Evolutionary conservation across 257 asterid species (phyloP), one percentile per base, ranked within the genome.

Genomic region (Nicotiana obtusifolia): DNA sequence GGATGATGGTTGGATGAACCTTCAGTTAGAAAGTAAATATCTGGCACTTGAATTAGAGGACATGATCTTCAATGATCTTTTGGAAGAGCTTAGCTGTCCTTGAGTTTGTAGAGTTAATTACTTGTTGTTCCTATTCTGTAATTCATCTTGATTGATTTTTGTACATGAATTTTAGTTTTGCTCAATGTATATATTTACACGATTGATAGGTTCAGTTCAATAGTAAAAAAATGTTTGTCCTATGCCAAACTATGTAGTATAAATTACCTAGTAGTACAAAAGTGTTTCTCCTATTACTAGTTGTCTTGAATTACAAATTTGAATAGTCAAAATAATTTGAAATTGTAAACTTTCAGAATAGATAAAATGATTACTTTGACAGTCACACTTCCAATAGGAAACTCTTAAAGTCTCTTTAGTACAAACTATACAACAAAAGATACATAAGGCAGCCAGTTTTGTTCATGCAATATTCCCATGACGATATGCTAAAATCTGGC

Each of bases 1-100:
- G 35, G 95, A 91, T 76, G 83, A 66, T 20, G 85, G 91, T 49
- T 95, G 99, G 99, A 92, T 95, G 98, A 92, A 95, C 79, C 94
- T 92, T 20, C 97, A 94, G 83, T 31, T 87, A 33, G 97, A 92
- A 80, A 84, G 87, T 5, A 98, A 94, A 87, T 82, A 85, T 47
- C 16, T 88, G 2, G 94, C 86, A 15, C 88, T 95, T 35, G 93
- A 91, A 61, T 17, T 94, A 61, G 99, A 94, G 82, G 97, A 91
- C 53, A 52, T 87, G 84, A 87, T 94, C 28, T 89, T 94, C 62
- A 78, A 80, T 61, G 93, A 92, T 54, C 85, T 95, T 49, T n/a
- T 94, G 59, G 91, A 91, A 53, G 99, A 95, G 66, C 61, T 88
- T 17, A 64, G 87, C 2, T 66, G 35, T 87, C 81, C 80, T 68